Base-by-base conservation (phyloP, 495 filamentous ascomycete species). In the Pseudomonodictys pantanalensis region DNA sequence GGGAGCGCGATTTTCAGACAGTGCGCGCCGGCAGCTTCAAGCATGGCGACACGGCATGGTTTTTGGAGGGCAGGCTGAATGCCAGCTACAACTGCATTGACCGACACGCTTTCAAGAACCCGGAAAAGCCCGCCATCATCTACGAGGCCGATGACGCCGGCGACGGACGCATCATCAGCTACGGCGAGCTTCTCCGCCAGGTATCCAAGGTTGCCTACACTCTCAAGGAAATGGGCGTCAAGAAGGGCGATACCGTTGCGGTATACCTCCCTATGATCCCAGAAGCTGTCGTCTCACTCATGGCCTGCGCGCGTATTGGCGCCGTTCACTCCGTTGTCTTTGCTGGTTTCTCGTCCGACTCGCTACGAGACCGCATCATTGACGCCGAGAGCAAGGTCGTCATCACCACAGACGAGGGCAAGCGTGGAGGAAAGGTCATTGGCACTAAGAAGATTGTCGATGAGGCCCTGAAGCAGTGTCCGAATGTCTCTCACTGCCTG, bases 361-460 rank as follows among this genome's bases (percentile, higher is more conserved):
- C 95, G 5, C 86, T 99, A 26, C 89, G 91, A 53, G 93, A 99
- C 74, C 93, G 93, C 73, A 92, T 97, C 56, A 76, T 92, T 38
- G 93, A 99, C 71, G 93, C 88, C 50, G 73, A 88, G 46, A 92
- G 87, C 68, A 92, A 85, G 74, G 88, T 97, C 32, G 88, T 97
- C 71, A 96, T 99, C 68, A 97, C 95, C 32, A 87, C 90, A 18
- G 93, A 97, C 71, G 95, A 97, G 81, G 95, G 93, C 65, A 95
- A 92, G 82, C 88, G 95, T 67, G 93, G 95, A 70, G 93, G 93
- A 57, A 99, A 97, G 80, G 75, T 95, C 62, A 97, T 99, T 68
- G 91, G 91, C 48, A 97, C 95, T 55, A 97, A 99, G 85, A 93
- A 93, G 80, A 97, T 99, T 72, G 93, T 97, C 52, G 93, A 99